Percentiles rank a stretch among this genome's conserved stretches.
These are phyloP conservation scores for Ceratocystis ficicola DNA, from an alignment of 2,329 filamentous ascomycete genomes.

Conservation along the genomic window DNA sequence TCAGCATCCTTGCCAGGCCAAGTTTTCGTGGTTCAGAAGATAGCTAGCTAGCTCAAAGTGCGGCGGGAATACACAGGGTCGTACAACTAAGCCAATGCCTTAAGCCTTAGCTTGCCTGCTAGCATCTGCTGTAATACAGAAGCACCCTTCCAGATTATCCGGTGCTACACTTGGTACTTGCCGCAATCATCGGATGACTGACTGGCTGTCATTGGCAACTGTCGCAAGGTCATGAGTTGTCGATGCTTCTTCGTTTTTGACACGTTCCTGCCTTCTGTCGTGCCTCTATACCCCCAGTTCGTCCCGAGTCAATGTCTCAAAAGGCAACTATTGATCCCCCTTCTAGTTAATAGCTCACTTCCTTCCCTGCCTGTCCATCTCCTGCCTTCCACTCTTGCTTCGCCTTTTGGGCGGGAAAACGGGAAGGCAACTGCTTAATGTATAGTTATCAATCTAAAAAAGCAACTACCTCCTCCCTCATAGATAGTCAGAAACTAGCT, in stretches of 20 bases:
- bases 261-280: conserved; percentile 7
- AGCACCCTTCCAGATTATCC: no score
- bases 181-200: conserved; percentile 8
- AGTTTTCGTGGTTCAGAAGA: not conserved
- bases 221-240: not conserved
- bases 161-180: not conserved
- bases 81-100: no score
- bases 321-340: not conserved
- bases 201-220: not conserved
- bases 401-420: not conserved
- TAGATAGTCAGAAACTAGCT: not conserved
- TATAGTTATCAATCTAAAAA: not conserved
- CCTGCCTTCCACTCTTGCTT: not conserved
- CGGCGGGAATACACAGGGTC: no score
- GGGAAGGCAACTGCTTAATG: not conserved
- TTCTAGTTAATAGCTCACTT: not conserved
- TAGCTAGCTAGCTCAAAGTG: not conserved
- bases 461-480: not conserved
- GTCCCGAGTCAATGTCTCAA: conserved; percentile 10
- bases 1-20: not conserved
- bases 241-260: not conserved
- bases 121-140: no score
- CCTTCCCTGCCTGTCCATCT: not conserved
- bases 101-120: no score
- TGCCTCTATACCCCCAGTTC: not conserved